These are phyloP conservation scores for Fonsecaea pedrosoi DNA, from an alignment of 2,329 filamentous ascomycete genomes.

Conservation along the genomic window DNA sequence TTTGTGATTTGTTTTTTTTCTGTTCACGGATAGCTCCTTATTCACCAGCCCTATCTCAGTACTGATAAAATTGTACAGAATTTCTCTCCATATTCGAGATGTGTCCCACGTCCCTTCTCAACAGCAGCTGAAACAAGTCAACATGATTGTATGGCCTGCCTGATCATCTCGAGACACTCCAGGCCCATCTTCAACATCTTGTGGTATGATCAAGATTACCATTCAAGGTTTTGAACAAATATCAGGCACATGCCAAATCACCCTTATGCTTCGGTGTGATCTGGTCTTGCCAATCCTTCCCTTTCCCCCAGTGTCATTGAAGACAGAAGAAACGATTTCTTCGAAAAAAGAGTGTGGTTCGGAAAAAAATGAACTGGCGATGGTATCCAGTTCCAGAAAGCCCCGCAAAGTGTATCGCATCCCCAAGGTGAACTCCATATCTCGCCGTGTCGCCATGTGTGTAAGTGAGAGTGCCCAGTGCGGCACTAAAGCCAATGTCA, in stretches of 20 bases:
- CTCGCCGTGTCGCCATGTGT: conserved; percentile 23
- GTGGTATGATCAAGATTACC: conserved; percentile 26
- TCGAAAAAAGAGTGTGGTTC: neutral
- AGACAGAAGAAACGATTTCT: neutral
- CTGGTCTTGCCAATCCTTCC: neutral
- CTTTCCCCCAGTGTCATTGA: neutral
- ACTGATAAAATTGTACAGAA: conserved; percentile 1
- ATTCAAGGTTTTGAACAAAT: conserved; percentile 18
- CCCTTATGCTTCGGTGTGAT: conserved; percentile 2
- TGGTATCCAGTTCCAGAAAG: neutral
- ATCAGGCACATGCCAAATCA: conserved; percentile 7
- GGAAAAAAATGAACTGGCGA: neutral
- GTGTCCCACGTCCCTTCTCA: neutral
- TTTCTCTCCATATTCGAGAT: conserved; percentile 3
- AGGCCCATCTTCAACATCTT: conserved; percentile 15
- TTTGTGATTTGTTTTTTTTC: conserved; percentile 8
- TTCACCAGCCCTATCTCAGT: conserved; percentile 11
- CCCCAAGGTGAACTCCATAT: conserved; percentile 12
- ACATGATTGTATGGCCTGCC: neutral
- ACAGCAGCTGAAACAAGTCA: neutral
- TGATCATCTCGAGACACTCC: neutral
- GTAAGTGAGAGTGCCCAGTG: conserved; percentile 11
- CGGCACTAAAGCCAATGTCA: conserved; percentile 11
- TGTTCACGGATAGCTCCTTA: conserved; percentile 11
- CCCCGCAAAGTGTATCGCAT: neutral